Evolutionary conservation across 768 basidiomycete genomes (phyloP), one percentile per base, ranked within the genome.

Genomic region (Suillus americanus): DNA sequence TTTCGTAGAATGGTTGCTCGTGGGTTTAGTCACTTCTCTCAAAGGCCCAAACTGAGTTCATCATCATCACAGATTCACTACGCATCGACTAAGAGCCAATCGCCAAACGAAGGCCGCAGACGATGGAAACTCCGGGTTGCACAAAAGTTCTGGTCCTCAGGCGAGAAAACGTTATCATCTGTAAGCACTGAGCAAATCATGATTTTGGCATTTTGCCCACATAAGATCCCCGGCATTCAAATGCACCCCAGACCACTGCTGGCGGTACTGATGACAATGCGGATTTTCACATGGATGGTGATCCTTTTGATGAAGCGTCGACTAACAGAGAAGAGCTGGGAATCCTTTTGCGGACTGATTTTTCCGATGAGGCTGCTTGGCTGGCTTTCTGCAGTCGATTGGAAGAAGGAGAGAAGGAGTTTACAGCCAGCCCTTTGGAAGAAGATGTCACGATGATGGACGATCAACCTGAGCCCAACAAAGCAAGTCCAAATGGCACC

Each of bases 321-420:
- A 73, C 78, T 25, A 80, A 85, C 28, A 81, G 77, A 8, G 80
- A 80, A 1, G 84, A 85, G 63, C 69, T 86, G 48, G 90, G 90
- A 16, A 69, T 92, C 64, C 71, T 93, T 54, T 71, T 93, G n/a
- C 86, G 92, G 45, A 89, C 91, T 12, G 90, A 93, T 69, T 92
- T 83, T 72, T 81, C 86, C 10, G 76, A 90, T 71, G 89, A 92
- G 40, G 77, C 79, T 8, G 85, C 90, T 1, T 93, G 91, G 91
- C 70, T 77, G 14, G 66, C 73, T 0, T 91, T 92, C 73, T 76
- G 73, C 63, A 67, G 71, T 5, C 80, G 79, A 64, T 77, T 94
- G 13, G 79, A 79, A 56, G 80, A 79, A 8, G 82, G 82, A 13
- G 90, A 92, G 69, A 81, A 80, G 63, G 90, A 91, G 33, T 79